Percentiles rank a stretch among this genome's conserved stretches.
Conservation (phyloP, 2,329 filamentous ascomycete species). For the Neodidymelliopsis sp. region DNA sequence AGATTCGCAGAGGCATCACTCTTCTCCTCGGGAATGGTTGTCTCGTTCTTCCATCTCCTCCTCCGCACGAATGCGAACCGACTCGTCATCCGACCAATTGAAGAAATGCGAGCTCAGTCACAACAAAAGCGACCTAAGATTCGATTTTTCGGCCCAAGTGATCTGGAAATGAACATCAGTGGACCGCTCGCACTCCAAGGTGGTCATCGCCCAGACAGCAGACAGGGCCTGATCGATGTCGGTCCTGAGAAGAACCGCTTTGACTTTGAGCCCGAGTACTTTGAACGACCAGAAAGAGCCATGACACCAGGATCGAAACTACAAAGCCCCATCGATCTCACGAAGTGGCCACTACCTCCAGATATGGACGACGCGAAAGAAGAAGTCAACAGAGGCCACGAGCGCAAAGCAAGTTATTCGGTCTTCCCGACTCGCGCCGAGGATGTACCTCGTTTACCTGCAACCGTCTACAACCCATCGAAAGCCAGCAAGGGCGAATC, state of each 20-base stretch:
- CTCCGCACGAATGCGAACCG: constrained; percentile 68
- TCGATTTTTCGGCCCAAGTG: constrained; percentile 55
- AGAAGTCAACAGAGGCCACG: constrained; percentile 23
- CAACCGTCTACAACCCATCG: constrained; percentile 47
- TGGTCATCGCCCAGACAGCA: constrained; percentile 43
- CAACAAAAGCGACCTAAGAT: constrained; percentile 59
- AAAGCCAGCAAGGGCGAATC: constrained; percentile 26
- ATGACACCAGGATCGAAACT: constrained; percentile 42
- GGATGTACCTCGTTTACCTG: constrained; percentile 49
- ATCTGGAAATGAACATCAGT: constrained; percentile 53
- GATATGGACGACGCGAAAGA: constrained; percentile 34
- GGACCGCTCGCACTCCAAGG: constrained; percentile 46
- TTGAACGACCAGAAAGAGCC: constrained; percentile 40
- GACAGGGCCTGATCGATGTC: constrained; percentile 47
- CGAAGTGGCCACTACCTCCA: constrained; percentile 49
- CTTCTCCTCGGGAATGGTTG: constrained; percentile 71
- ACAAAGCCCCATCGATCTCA: constrained; percentile 40
- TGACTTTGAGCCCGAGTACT: constrained; percentile 46
- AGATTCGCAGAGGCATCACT: constrained; percentile 71
- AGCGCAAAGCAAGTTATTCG: constrained; percentile 47
- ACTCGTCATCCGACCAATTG: constrained; percentile 61
- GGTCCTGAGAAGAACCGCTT: constrained; percentile 48
- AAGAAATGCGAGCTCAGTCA: constrained; percentile 50
- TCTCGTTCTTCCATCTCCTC: constrained; percentile 71
- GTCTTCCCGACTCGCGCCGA: constrained; percentile 50